Evolutionary conservation across 2,329 filamentous ascomycete genomes (phyloP), one percentile per base, ranked within the genome.

Genomic region (Lecanicillium sp.): DNA sequence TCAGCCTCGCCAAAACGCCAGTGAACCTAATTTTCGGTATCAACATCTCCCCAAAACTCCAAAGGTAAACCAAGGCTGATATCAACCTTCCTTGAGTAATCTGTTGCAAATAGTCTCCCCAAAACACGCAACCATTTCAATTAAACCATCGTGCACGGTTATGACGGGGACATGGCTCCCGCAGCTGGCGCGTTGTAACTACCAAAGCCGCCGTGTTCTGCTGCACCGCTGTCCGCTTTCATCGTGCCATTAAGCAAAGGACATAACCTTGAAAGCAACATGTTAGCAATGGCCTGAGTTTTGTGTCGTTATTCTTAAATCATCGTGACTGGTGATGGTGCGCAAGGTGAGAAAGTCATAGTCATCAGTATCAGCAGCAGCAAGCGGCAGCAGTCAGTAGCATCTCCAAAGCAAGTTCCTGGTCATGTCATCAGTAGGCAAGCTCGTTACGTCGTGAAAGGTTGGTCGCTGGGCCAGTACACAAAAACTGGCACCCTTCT

Each of bases 231-330:
- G 49, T 75, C 72, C 29, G 67, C 64, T 47, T 84, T 82, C 68
- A 84, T 84, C 22, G 84, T 86, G 37, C 87, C 87, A 57, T 94
- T 94, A 45, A 94, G 80, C 59, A 92, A 70, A 34, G 87, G 87
- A 59, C 87, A 94, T 53, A 89, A 74, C 60, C 81, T 87, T 72
- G 57, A 40, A 43, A 42, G 17, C 41, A 44, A 38, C 43, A 33
- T 37, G 51, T 59, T 53, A 60, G 57, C 50, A 46, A 35, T 40
- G 36, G 11, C 18, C 30, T 28, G 5, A 13, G 17, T 17, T 10
- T 20, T 6, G 11, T 33, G 37, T 35, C n/a, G 15, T 14, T 17
- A 19, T 27, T 29, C 14, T 33, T 8, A 36, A 46, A 3, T 44
- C 46, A 14, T 17, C 41, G 7, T 6, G 6, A 25, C n/a, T 15